Base-by-base conservation (phyloP, 2,329 filamentous ascomycete genomes). In the Trichoderma lentiforme region DNA sequence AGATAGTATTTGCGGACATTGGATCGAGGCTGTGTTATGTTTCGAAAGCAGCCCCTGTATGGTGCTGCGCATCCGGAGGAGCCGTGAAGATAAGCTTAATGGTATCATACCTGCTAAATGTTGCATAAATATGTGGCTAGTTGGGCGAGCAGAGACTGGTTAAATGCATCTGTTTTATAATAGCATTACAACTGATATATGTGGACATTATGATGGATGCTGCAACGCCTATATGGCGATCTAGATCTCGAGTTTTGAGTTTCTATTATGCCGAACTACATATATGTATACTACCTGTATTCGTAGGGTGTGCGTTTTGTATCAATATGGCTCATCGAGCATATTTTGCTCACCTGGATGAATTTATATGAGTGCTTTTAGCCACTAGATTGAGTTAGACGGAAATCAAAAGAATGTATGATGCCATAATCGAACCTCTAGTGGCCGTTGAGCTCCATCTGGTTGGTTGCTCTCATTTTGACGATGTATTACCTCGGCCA, bases 401-500 rank as follows among this genome's bases (percentile, higher is more conserved):
- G 5, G 15, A 2, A 6, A 12, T n/a, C 7, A 1, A 24, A 21
- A 28, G 28, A 43, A 43, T 9, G 2, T 9, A 24, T 15, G 18
- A 15, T 34, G 21, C 6, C 11, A 7, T 4, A 4, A 9, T 14
- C 61, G 6, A 36, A 71, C 69, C 51, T 71, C 69, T 47, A 71
- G 21, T 15, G 69, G 61, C 5, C 53, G 51, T 15, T 36, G 51
- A 39, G 51, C 15, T 12, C 34, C 61, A 43, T 57, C 24, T 28
- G n/a, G 21, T n/a, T 57, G 68, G 11, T 34, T 57, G n/a, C 21
- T 30, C 28, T 67, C 63, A 30, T 39, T 58, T 8, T 69, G 53
- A 11, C 47, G 66, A 4, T 51, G 8, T 71, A 74, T 69, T 0
- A 76, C 12, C 0, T 47, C 65, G 0, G 71, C 56, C 0, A 74